Evolutionary conservation across 2,329 filamentous ascomycete species (phyloP), one percentile per base, ranked within the genome.

Genomic region (Cercospora sesami): DNA sequence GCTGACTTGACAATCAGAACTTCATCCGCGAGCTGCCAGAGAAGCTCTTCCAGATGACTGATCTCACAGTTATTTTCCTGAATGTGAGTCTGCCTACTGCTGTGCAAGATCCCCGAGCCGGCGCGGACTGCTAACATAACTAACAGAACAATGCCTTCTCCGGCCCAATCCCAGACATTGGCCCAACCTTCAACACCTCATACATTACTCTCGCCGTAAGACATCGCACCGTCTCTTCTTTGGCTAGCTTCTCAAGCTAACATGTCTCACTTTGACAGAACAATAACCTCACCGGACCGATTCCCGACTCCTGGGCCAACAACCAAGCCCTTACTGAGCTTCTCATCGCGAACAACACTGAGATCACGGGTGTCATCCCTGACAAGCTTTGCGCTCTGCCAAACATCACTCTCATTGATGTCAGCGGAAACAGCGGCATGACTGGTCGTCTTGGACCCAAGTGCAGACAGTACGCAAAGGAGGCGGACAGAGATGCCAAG

Each of bases 261-360:
- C 14, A 30, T 10, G 10, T 28, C 51, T 28, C 5, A 63, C 28
- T 33, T 26, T 9, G 7, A 21, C 7, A 64, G 61, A 57, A 71
- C 55, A 71, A 71, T 62, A 42, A 65, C 1, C 67, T 71, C 67
- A 57, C 61, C n/a, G 69, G 69, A 21, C 51, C 61, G 1, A 63
- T 71, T 21, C 69, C 69, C n/a, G 61, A 65, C 21, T 33, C 57
- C 36, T 42, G 61, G 14, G 62, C 62, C 48, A 69, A 65, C 36
- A 61, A 26, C 26, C 23, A 28, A 53, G 62, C 6, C 1, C 23
- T 7, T 66, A 67, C 62, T 55, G 68, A 28, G 63, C 62, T 23
- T 28, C 68, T 14, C 60, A 63, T 16, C 12, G 30, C 23, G 8
- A 66, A 66, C 69, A 71, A 71, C 39, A 42, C 53, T 5, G 53